Conservation (phyloP, 164 flowering plant species). For the Warburgia ugandensis region DNA sequence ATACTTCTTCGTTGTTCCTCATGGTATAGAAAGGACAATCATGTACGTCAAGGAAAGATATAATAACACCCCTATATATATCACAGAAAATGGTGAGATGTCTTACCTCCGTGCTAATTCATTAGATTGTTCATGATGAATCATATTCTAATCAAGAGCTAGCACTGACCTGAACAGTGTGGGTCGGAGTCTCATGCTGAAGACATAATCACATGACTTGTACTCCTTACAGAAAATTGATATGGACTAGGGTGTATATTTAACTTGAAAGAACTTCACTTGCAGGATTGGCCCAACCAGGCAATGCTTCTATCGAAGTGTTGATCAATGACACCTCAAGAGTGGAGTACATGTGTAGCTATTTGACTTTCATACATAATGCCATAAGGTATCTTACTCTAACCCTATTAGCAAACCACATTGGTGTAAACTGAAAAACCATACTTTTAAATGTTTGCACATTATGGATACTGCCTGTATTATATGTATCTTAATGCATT, state of each 20-base stretch:
- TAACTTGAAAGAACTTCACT: neutral
- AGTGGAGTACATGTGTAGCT: constrained; percentile 3
- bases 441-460: neutral
- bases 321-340: constrained; percentile 5
- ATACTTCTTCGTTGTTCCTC: constrained; percentile 6
- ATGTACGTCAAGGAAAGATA: constrained; percentile 13
- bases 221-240: no score
- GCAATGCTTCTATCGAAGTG: constrained; percentile 1
- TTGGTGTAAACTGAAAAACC: neutral
- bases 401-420: neutral
- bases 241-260: neutral
- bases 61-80: constrained; percentile 14
- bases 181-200: no score
- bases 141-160: no score
- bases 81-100: constrained; percentile 2
- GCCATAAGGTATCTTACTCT: constrained; percentile 3
- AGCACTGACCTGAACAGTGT: no score
- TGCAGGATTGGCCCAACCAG: constrained; percentile 4
- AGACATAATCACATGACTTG: no score
- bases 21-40: constrained; percentile 9
- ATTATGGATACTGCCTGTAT: no score
- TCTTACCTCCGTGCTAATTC: neutral
- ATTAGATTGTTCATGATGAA: no score
- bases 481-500: no score
- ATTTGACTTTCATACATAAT: neutral